Evolutionary conservation across 495 filamentous ascomycete genomes (phyloP).

Genomic region (Penicillium argentinense): DNA sequence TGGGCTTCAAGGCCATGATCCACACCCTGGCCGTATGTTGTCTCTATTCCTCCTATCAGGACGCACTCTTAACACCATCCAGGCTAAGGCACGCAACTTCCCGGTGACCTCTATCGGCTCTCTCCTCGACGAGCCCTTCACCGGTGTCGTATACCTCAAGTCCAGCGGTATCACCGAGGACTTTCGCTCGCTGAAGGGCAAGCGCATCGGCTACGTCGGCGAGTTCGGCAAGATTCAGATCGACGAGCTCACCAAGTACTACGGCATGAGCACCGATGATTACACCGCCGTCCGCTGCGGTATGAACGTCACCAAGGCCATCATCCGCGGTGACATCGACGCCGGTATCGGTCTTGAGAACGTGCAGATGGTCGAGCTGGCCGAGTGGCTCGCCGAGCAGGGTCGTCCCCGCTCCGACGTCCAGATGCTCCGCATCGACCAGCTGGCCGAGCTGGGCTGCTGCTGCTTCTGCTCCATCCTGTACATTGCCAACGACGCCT

Average conservation of each 20-base stretch:
- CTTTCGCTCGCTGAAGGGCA: conserved; percentile 62
- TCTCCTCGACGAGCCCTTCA: conserved; percentile 71
- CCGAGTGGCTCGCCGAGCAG: conserved; percentile 63
- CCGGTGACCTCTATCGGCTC: conserved; percentile 67
- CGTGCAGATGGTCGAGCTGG: conserved; percentile 72
- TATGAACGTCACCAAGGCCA: conserved; percentile 64
- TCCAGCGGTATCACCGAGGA: conserved; percentile 65
- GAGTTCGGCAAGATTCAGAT: conserved; percentile 79
- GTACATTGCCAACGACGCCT: conserved; percentile 68
- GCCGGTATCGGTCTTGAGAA: conserved; percentile 73
- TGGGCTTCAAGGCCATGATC: conserved; percentile 77
- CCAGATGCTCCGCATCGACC: conserved; percentile 72
- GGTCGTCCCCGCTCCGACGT: conserved; percentile 60
- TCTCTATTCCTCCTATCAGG: too few relatives aligned
- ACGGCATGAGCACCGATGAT: conserved; percentile 66
- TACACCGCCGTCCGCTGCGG: conserved; percentile 68
- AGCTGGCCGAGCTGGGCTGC: conserved; percentile 69
- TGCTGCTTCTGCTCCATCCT: conserved; percentile 76
- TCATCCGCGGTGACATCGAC: conserved; percentile 64
- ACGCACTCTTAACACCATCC: neutral
- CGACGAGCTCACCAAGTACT: conserved; percentile 70
- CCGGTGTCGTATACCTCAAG: conserved; percentile 70
- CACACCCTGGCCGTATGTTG: conserved; percentile 62
- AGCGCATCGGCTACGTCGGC: conserved; percentile 69
- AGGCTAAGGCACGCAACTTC: conserved; percentile 70